phyloP scores from a whole-genome alignment of 176 grass and related monocot species.

The Carex littledalei region DNA sequence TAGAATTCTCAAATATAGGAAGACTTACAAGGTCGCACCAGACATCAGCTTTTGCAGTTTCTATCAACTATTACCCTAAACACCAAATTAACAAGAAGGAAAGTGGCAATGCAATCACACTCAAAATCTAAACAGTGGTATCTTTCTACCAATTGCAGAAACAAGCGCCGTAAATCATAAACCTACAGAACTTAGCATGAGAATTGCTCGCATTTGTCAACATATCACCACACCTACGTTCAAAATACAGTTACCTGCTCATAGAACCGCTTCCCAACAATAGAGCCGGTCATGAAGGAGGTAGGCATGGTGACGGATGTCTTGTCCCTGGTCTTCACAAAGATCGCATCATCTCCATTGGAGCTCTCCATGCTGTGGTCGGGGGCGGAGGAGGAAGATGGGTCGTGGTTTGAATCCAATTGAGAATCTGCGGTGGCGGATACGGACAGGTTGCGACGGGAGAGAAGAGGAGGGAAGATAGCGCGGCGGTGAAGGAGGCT shows the following conservation, averaged over 20 bases:
- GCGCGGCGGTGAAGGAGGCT: conserved; percentile 40
- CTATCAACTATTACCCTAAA: background rate
- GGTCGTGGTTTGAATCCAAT: background rate
- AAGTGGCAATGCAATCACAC: background rate
- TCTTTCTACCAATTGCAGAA: background rate
- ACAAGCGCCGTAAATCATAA: background rate
- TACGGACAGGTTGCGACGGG: conserved; percentile 24
- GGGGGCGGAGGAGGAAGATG: conserved; percentile 4
- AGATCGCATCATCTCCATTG: conserved; percentile 38
- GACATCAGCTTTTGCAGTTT: background rate
- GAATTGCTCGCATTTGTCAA: background rate
- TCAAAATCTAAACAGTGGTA: background rate
- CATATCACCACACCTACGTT: background rate
- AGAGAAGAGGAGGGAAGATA: background rate
- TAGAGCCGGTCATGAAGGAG: conserved; percentile 90
- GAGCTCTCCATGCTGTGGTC: background rate
- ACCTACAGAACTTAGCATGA: background rate
- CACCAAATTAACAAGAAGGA: background rate
- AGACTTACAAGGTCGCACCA: background rate
- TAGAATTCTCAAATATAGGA: background rate
- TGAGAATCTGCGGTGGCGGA: conserved; percentile 30
- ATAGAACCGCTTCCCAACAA: conserved; percentile 97
- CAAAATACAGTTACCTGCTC: conserved; percentile 24
- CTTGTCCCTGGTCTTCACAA: conserved; percentile 71
- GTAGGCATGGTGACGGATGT: conserved; percentile 87